phyloP scores from a whole-genome alignment of 2,329 filamentous ascomycete species.

The Ascochyta fabae region DNA sequence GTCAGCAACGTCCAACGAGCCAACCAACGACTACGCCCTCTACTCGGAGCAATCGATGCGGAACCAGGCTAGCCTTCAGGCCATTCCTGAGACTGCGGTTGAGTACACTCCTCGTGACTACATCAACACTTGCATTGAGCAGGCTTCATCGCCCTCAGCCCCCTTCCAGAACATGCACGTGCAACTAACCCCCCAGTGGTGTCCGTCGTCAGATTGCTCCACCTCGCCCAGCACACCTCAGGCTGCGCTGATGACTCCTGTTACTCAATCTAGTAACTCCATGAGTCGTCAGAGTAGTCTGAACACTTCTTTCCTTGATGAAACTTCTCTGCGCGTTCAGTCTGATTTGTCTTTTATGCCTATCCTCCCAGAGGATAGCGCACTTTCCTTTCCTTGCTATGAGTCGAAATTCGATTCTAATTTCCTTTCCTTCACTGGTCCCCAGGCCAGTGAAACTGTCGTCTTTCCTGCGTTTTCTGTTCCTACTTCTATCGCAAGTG shows the following conservation, averaged over 20 bases:
- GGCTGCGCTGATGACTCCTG: slow-evolving; percentile 47
- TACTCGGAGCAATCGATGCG: slow-evolving; percentile 34
- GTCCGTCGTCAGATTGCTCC: slow-evolving; percentile 41
- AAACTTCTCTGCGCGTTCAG: slow-evolving; percentile 47
- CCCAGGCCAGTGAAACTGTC: slow-evolving; percentile 46
- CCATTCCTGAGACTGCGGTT: slow-evolving; percentile 38
- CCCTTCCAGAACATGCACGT: slow-evolving; percentile 30
- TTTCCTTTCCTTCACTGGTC: slow-evolving; percentile 43
- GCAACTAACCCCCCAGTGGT: slow-evolving; percentile 47
- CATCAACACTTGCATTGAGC: slow-evolving; percentile 40
- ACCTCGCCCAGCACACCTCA: slow-evolving; percentile 47
- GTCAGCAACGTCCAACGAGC: slow-evolving; percentile 30
- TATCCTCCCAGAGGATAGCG: slow-evolving; percentile 46
- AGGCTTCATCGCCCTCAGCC: slow-evolving; percentile 28
- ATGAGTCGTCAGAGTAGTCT: slow-evolving; percentile 57
- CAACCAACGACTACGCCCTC: slow-evolving; percentile 42
- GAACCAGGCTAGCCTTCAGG: slow-evolving; percentile 31
- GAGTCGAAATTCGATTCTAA: slow-evolving; percentile 44
- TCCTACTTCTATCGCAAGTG: slow-evolving; percentile 39
- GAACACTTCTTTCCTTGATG: slow-evolving; percentile 50
- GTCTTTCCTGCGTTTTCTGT: slow-evolving; percentile 39
- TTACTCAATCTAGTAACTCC: slow-evolving; percentile 46
- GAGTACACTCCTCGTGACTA: slow-evolving; percentile 50
- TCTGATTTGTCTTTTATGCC: slow-evolving; percentile 49
- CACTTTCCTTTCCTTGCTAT: slow-evolving; percentile 45